These are phyloP conservation scores for Yamadazyma akitaensis DNA, from an alignment of 805 yeast genomes.

Conservation along the genomic window DNA sequence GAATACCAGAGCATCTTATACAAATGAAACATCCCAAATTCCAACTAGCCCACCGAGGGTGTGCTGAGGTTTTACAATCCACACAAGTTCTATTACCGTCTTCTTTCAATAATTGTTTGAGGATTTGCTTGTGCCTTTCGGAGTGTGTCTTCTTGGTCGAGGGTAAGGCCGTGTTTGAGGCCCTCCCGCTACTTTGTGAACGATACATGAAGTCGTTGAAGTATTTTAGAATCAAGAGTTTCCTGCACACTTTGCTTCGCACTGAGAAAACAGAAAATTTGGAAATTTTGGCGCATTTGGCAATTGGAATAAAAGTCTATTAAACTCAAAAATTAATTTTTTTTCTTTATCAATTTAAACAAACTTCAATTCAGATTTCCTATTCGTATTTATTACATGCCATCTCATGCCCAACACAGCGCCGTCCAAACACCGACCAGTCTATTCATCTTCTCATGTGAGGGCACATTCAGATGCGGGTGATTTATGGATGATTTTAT, in stretches of 20 bases:
- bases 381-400: too few relatives aligned
- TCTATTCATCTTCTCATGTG: constrained; percentile 7
- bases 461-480: constrained; percentile 69
- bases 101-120: constrained; percentile 73
- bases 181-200: constrained; percentile 2
- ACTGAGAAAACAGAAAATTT: not conserved
- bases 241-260: constrained; percentile 4
- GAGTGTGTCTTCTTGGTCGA: constrained; percentile 44
- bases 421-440: not conserved
- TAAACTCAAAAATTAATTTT: not conserved
- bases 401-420: not conserved
- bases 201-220: not conserved
- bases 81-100: constrained; percentile 78
- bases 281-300: too few relatives aligned
- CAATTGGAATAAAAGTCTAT: too few relatives aligned
- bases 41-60: constrained; percentile 99
- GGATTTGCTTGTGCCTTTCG: constrained; percentile 63
- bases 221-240: not conserved
- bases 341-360: not conserved
- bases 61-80: constrained; percentile 84
- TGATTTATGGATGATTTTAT: constrained; percentile 80
- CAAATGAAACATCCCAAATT: constrained; percentile 89
- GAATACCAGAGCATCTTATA: constrained; percentile 94
- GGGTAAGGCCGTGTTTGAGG: constrained; percentile 29
- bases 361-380: too few relatives aligned